Evolutionary conservation across 225 moss, liverwort and hornwort genomes (phyloP).

Genomic region (Pseudoscleropodium purum): DNA sequence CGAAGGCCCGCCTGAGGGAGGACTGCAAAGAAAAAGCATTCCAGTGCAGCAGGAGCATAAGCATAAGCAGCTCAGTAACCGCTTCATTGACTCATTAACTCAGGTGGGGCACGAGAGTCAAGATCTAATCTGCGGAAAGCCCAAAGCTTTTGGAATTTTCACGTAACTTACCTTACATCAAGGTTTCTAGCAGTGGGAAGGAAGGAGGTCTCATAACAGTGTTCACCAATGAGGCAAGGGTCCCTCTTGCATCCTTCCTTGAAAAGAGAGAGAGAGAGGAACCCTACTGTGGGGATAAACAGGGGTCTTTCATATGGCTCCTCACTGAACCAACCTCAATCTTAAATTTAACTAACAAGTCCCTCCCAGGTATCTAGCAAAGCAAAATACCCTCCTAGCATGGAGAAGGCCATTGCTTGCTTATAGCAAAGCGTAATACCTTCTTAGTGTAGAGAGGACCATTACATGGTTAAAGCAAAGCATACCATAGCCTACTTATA

Average conservation of each 20-base stretch:
- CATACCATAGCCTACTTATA: too few relatives aligned
- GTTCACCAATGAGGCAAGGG: not conserved
- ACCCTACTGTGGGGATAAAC: accelerated
- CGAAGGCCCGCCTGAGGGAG: not conserved
- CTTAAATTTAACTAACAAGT: not conserved
- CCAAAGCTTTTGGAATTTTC: not conserved
- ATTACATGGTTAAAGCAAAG: too few relatives aligned
- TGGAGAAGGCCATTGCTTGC: too few relatives aligned
- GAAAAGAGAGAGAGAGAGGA: not conserved
- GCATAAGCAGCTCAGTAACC: not conserved
- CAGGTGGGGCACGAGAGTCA: not conserved
- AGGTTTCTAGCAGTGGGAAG: not conserved
- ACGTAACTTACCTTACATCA: too few relatives aligned
- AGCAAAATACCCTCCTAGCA: not conserved
- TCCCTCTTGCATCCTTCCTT: not conserved
- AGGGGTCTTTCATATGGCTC: not conserved
- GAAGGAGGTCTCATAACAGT: not conserved
- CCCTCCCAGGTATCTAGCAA: not conserved
- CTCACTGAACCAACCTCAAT: not conserved
- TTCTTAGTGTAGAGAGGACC: too few relatives aligned
- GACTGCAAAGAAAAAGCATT: too few relatives aligned
- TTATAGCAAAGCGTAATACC: too few relatives aligned
- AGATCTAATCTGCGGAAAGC: not conserved
- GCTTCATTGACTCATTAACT: not conserved
- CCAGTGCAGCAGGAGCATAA: not conserved